Evolutionary conservation across 2,329 filamentous ascomycete genomes (phyloP), one percentile per base, ranked within the genome.

Genomic region (Cadophora sp.): DNA sequence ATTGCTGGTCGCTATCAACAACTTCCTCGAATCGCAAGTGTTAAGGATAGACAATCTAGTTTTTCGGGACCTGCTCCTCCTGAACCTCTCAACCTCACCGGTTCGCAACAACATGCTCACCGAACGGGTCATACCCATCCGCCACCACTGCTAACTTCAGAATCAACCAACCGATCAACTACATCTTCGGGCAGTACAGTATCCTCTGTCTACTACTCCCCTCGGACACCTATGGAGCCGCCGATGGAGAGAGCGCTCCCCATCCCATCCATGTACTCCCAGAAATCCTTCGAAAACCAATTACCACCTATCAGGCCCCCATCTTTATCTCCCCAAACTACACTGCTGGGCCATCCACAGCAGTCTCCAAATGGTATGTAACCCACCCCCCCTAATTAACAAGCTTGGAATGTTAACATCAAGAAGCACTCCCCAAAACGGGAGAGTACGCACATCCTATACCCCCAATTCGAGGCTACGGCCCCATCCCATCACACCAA

Each of bases 191-290:
- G 56, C 19, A 76, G 75, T 66, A 72, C 73, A 9, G 66, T 55
- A 14, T 76, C 76, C 1, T 75, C 75, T n/a, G 48, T 69, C 26
- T 77, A 72, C 40, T 76, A 73, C 37, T 71, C 69, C 5, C 76
- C 76, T 46, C 73, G 73, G 6, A 77, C 76, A 14, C 76, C 76
- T 1, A 63, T 79, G 58, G 77, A 79, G 37, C 73, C 76, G 2
- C 67, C 73, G 29, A 53, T 75, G 4, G 76, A 78, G 19, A 71
- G 76, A 46, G 55, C 75, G 46, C 66, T 77, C 9, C 72, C 73
- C 2, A 73, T 77, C 4, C 73, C 76, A 11, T 53, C 74, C 5
- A 37, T 75, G 9, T 78, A 72, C 61, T 22, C 71, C 7, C 73
- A 74, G 27, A 78, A 76, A 63, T 65, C 74, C 5, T 75, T 71